Percentiles rank a stretch among this genome's conserved stretches.
Conservation (phyloP, 345 rosid genomes). For the Corchorus olitorius region DNA sequence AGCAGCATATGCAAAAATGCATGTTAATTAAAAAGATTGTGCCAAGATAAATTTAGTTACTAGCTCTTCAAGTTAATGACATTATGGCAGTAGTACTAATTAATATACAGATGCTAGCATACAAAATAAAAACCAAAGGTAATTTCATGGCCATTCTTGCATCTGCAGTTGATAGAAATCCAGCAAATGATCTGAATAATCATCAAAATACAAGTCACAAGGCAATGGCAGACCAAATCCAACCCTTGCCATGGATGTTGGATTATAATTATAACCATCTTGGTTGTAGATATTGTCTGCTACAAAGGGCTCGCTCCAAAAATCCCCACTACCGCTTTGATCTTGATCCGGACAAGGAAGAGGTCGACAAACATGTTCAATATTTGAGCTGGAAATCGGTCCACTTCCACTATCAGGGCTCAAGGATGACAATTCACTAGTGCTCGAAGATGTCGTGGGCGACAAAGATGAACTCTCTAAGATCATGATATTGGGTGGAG, state of each 20-base stretch:
- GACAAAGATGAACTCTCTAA: conserved; percentile 28
- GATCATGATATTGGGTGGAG: not conserved
- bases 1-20: too few species aligned
- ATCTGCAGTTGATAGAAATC: conserved; percentile 17
- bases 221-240: not conserved
- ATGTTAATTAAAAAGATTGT: too few species aligned
- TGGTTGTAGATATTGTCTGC: conserved; percentile 18
- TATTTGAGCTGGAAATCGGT: not conserved
- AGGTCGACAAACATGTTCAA: not conserved
- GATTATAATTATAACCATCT: not conserved
- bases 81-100: too few species aligned
- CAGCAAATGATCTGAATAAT: not conserved
- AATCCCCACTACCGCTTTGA: conserved; percentile 26
- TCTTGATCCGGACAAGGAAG: not conserved
- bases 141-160: not conserved
- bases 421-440: not conserved
- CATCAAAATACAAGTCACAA: conserved; percentile 10
- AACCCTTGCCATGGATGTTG: not conserved
- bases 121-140: not conserved
- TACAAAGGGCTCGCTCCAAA: conserved; percentile 43
- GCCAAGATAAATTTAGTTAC: too few species aligned
- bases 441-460: conserved; percentile 12
- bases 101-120: not conserved
- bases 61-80: too few species aligned
- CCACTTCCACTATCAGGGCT: not conserved